Conservation (phyloP, 805 yeast genomes). For the Candida easanensis region DNA sequence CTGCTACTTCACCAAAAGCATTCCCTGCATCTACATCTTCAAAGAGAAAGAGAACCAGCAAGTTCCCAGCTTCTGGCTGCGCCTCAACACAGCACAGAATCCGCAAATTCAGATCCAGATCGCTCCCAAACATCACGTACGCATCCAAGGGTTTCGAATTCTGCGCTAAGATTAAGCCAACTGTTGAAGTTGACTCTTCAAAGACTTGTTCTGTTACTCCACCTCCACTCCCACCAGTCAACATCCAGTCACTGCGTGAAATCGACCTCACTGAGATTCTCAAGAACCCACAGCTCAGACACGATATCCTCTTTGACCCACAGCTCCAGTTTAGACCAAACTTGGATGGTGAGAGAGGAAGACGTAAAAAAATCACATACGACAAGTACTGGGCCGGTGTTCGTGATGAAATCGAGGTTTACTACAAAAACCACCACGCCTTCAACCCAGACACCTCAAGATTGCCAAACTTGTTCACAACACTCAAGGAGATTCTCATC, state of each 20-base stretch:
- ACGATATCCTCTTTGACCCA: slow-evolving; percentile 90
- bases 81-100: slow-evolving; percentile 12
- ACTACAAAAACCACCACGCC: slow-evolving; percentile 26
- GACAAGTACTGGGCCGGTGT: slow-evolving; percentile 85
- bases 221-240: slow-evolving; percentile 76
- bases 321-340: slow-evolving; percentile 89
- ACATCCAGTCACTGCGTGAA: slow-evolving; percentile 75
- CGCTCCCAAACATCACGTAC: slow-evolving; percentile 26
- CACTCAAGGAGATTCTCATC: slow-evolving; percentile 73
- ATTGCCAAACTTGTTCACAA: slow-evolving; percentile 68
- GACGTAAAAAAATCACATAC: slow-evolving; percentile 68
- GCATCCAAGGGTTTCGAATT: slow-evolving; percentile 15
- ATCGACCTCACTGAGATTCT: slow-evolving; percentile 85
- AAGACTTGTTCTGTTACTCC: slow-evolving; percentile 22
- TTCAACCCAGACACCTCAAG: slow-evolving; percentile 20
- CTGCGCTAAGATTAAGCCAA: slow-evolving; percentile 14
- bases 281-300: slow-evolving; percentile 89
- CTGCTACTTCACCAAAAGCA: slow-evolving; percentile 9
- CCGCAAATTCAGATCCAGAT: slow-evolving; percentile 28
- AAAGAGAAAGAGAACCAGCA: slow-evolving; percentile 9
- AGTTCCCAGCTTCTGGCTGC: slow-evolving; percentile 1
- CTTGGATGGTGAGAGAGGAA: slow-evolving; percentile 86
- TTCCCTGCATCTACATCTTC: slow-evolving; percentile 3
- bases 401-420: slow-evolving; percentile 58
- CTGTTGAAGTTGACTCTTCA: neutral